These are phyloP conservation scores for Apophysomyces ossiformis DNA, from an alignment of 371 early-diverging fungal species.

Conservation along the genomic window DNA sequence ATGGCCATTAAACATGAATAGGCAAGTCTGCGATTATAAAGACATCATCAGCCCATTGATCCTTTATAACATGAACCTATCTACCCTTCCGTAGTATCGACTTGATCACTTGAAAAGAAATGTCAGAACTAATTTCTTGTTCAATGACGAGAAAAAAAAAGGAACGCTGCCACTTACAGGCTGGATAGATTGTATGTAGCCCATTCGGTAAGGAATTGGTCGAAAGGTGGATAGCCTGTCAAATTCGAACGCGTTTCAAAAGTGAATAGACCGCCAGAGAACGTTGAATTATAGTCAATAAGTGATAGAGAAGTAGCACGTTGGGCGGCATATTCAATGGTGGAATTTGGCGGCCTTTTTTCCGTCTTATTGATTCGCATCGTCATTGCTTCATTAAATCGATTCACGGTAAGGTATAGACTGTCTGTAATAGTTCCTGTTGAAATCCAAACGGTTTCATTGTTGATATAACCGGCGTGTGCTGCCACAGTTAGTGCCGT, in stretches of 20 bases:
- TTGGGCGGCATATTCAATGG: constrained; percentile 7
- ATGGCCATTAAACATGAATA: constrained; percentile 41
- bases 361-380: background rate
- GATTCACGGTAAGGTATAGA: constrained; percentile 18
- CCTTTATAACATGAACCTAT: background rate
- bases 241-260: constrained; percentile 42
- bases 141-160: background rate
- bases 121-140: background rate
- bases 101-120: constrained; percentile 15
- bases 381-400: constrained; percentile 8
- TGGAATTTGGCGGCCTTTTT: background rate
- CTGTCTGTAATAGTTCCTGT: constrained; percentile 17
- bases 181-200: constrained; percentile 25
- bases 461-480: constrained; percentile 9
- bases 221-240: constrained; percentile 41
- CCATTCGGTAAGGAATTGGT: constrained; percentile 41
- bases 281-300: constrained; percentile 20
- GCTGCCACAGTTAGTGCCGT: constrained; percentile 17
- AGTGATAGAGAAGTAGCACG: background rate
- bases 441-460: constrained; percentile 34
- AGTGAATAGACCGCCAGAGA: constrained; percentile 37
- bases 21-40: background rate
- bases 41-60: background rate
- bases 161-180: constrained; percentile 18
- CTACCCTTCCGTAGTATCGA: constrained; percentile 45